phyloP scores from a whole-genome alignment of 2,329 filamentous ascomycete genomes.

The Talaromyces verruculosus region DNA sequence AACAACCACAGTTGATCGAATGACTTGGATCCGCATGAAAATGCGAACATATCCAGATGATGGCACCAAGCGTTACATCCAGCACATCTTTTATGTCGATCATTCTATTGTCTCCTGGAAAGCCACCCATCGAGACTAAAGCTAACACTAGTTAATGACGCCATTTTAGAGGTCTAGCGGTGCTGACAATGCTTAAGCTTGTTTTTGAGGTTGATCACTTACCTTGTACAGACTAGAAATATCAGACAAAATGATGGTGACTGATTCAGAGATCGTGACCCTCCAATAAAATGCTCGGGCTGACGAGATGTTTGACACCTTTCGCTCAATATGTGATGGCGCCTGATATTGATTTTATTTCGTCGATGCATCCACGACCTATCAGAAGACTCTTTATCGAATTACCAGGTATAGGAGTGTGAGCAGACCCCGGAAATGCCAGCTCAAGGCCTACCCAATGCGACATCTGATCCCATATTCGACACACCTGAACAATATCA shows the following conservation, averaged over 20 bases:
- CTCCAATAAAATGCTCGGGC: background rate
- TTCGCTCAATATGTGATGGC: background rate
- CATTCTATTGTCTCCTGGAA: background rate
- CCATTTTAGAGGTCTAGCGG: slow-evolving; percentile 5
- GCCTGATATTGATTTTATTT: background rate
- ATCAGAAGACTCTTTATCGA: background rate
- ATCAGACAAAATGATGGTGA: background rate
- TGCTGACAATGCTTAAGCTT: slow-evolving; percentile 12
- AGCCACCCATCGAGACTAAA: background rate
- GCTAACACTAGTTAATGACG: slow-evolving; percentile 11
- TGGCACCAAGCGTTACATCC: slow-evolving; percentile 16
- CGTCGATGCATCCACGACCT: background rate
- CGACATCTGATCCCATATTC: background rate
- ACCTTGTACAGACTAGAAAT: slow-evolving; percentile 10
- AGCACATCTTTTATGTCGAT: slow-evolving; percentile 12
- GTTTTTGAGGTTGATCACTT: background rate
- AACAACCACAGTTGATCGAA: background rate
- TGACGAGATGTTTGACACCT: background rate
- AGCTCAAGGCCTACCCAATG: background rate
- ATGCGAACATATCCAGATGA: background rate
- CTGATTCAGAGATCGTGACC: background rate
- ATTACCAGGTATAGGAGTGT: background rate
- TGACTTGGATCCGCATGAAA: background rate
- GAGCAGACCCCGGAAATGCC: background rate
- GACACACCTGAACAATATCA: background rate